Conservation (phyloP, 2,329 filamentous ascomycete genomes). For the Incumbomyces lentus region DNA sequence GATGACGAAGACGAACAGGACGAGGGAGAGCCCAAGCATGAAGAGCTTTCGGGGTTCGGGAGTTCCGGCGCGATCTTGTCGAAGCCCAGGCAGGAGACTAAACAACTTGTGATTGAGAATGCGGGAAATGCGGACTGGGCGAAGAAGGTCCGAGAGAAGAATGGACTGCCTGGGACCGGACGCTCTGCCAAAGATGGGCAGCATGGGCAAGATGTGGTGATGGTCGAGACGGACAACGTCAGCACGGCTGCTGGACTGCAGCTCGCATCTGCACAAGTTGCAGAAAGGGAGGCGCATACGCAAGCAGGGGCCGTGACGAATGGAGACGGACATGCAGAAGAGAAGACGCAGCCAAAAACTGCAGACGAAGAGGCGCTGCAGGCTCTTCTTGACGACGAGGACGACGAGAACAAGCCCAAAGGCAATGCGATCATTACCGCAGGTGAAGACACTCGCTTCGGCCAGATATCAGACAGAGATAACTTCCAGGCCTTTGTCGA, state of each 20-base stretch:
- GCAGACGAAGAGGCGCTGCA: slow-evolving; percentile 57
- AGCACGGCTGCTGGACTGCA: slow-evolving; percentile 46
- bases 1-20: slow-evolving; percentile 44
- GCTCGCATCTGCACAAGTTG: slow-evolving; percentile 26
- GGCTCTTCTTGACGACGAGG: slow-evolving; percentile 51
- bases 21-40: slow-evolving; percentile 26
- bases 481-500: slow-evolving; percentile 61
- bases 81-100: slow-evolving; percentile 23
- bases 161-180: slow-evolving; percentile 48
- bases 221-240: slow-evolving; percentile 41
- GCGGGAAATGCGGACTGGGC: slow-evolving; percentile 45
- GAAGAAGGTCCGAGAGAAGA: slow-evolving; percentile 38
- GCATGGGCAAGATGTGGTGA: slow-evolving; percentile 22
- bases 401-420: slow-evolving; percentile 33
- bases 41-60: slow-evolving; percentile 44
- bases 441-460: slow-evolving; percentile 21
- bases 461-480: slow-evolving; percentile 36
- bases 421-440: slow-evolving; percentile 46
- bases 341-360: slow-evolving; percentile 30
- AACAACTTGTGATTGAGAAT: slow-evolving; percentile 51
- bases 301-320: not conserved
- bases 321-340: slow-evolving; percentile 5
- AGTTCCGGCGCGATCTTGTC: slow-evolving; percentile 38
- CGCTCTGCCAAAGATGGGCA: slow-evolving; percentile 32
- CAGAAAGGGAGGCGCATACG: not conserved